Conservation (phyloP, 768 basidiomycete species). For the Suillus lakei region DNA sequence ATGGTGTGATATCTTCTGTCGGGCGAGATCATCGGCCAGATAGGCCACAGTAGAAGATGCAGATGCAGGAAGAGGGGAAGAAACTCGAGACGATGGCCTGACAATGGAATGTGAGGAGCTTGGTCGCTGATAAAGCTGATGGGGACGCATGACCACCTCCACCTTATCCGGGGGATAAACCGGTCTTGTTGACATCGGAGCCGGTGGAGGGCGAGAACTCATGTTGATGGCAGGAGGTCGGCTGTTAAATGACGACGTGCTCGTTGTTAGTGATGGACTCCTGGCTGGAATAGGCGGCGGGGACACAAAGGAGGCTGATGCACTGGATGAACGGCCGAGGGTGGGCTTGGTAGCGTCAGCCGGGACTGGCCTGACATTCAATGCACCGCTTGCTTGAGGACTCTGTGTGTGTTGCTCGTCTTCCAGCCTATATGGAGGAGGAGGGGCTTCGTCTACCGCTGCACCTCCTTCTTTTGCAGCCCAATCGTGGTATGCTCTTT, state of each 20-base stretch:
- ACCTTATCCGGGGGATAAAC: not conserved
- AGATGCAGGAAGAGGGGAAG: not conserved
- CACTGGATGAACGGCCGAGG: slow-evolving; percentile 1
- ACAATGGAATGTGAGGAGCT: slow-evolving; percentile 8
- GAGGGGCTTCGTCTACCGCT: slow-evolving; percentile 57
- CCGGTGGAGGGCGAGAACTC: slow-evolving; percentile 18
- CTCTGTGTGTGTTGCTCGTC: slow-evolving; percentile 33
- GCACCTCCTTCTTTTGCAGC: slow-evolving; percentile 21
- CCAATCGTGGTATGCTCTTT: slow-evolving; percentile 52
- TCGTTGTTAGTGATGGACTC: slow-evolving; percentile 10
- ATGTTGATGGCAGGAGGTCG: slow-evolving; percentile 18
- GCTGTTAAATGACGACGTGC: not conserved
- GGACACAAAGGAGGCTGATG: slow-evolving; percentile 14
- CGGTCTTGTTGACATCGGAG: slow-evolving; percentile 1
- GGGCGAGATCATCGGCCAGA: slow-evolving; percentile 44
- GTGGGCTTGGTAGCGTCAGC: slow-evolving; percentile 17
- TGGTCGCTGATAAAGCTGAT: not conserved
- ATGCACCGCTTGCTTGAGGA: slow-evolving; percentile 1
- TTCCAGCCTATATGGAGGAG: slow-evolving; percentile 72
- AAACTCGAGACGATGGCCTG: not conserved
- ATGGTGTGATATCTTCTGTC: slow-evolving; percentile 38
- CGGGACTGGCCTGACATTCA: slow-evolving; percentile 7
- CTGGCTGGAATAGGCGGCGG: slow-evolving; percentile 16
- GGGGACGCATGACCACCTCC: slow-evolving; percentile 7
- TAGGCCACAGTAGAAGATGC: slow-evolving; percentile 27